phyloP scores from a whole-genome alignment of 345 rosid genomes.

The Eucalyptus erythrocorys region DNA sequence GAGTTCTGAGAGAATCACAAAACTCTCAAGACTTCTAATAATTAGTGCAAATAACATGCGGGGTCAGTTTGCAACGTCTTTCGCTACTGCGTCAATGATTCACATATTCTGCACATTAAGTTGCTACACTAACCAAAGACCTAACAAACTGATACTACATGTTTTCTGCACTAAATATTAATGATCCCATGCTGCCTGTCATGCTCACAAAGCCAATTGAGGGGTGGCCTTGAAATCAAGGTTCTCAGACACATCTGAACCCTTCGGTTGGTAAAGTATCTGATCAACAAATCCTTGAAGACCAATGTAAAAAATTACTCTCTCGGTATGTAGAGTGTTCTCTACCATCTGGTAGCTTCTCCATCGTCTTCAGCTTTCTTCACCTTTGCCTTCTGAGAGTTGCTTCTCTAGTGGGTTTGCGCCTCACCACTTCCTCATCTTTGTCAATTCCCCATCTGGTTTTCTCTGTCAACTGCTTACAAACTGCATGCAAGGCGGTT shows the following conservation, averaged over 20 bases:
- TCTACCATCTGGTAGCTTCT: no score
- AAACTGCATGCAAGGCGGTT: no score
- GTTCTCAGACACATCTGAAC: neutral
- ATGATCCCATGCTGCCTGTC: neutral
- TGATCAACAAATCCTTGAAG: conserved; percentile 4
- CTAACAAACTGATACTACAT: neutral
- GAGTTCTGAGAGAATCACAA: neutral
- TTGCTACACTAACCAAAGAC: neutral
- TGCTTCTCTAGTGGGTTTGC: no score
- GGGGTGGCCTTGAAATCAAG: neutral
- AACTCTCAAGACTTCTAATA: neutral
- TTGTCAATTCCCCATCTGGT: no score
- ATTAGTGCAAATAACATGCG: neutral
- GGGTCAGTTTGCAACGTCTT: neutral
- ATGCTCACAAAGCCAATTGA: neutral
- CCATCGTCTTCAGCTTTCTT: no score
- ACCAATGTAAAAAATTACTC: no score
- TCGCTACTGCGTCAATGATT: neutral
- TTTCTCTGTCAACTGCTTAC: no score
- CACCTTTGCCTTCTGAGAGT: no score
- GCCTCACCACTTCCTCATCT: no score
- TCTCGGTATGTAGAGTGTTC: no score
- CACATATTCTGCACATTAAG: neutral
- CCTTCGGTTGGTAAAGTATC: conserved; percentile 14
- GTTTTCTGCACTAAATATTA: neutral